Evolutionary conservation across 148 eudicot species (phyloP).

Genomic region (Vaccinium darrowii): DNA sequence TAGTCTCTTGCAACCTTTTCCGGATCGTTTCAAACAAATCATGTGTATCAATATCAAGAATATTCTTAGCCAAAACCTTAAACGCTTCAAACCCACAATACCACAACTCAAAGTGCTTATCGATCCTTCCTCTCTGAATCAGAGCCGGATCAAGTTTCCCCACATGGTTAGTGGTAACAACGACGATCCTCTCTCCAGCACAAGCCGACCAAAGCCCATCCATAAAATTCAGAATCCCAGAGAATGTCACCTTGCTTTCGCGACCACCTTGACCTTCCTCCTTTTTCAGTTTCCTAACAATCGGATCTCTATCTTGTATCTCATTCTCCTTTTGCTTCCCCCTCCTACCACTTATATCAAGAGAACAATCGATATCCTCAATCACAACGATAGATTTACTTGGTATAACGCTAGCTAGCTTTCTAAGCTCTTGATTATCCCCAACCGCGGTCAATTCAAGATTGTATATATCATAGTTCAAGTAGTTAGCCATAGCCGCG

Average conservation of each 20-base stretch:
- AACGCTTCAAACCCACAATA: slow-evolving; percentile 45
- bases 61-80: slow-evolving; percentile 39
- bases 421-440: slow-evolving; percentile 34
- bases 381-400: slow-evolving; percentile 47
- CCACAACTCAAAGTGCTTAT: slow-evolving; percentile 41
- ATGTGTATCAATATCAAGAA: slow-evolving; percentile 32
- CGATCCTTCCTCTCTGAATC: slow-evolving; percentile 40
- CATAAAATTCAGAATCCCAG: slow-evolving; percentile 49
- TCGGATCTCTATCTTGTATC: not conserved
- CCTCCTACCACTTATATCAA: slow-evolving; percentile 33
- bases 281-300: not conserved
- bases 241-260: slow-evolving; percentile 34
- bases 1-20: slow-evolving; percentile 22
- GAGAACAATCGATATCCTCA: slow-evolving; percentile 55
- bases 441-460: slow-evolving; percentile 42
- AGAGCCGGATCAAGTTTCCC: slow-evolving; percentile 51
- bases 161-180: slow-evolving; percentile 41
- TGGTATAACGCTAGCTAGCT: slow-evolving; percentile 34
- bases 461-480: slow-evolving; percentile 41
- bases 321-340: slow-evolving; percentile 16
- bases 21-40: slow-evolving; percentile 24
- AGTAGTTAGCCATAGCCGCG: slow-evolving; percentile 40
- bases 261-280: slow-evolving; percentile 6
- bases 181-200: slow-evolving; percentile 37
- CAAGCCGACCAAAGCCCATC: slow-evolving; percentile 52